phyloP scores from a whole-genome alignment of 495 filamentous ascomycete species.

The Delitschia confertaspora region DNA sequence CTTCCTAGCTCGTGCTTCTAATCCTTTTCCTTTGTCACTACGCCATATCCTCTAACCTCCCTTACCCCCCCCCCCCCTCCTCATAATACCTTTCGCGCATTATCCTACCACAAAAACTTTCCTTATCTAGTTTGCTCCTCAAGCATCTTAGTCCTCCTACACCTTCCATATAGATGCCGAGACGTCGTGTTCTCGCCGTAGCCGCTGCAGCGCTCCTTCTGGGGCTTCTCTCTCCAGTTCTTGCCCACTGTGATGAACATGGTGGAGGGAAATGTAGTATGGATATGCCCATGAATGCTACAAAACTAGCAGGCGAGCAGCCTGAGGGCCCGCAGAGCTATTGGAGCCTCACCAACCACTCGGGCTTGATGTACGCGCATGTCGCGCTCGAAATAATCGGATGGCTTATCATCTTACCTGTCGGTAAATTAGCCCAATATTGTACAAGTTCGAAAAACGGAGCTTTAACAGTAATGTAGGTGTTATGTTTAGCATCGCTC shows the following conservation, averaged over 20 bases:
- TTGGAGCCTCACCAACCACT: constrained; percentile 61
- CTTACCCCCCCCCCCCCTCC: too few relatives aligned
- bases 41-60: too few relatives aligned
- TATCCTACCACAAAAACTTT: constrained; percentile 1
- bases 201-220: constrained; percentile 33
- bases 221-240: constrained; percentile 30
- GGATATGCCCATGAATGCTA: constrained; percentile 14
- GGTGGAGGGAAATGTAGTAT: constrained; percentile 2
- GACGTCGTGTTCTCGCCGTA: constrained; percentile 13
- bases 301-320: constrained; percentile 2
- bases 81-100: too few relatives aligned
- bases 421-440: constrained; percentile 48
- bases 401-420: constrained; percentile 79
- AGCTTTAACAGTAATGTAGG: constrained; percentile 40
- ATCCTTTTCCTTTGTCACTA: neutral
- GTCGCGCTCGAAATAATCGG: constrained; percentile 68
- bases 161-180: constrained; percentile 21
- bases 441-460: neutral
- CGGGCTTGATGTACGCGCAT: constrained; percentile 62
- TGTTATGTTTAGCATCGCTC: constrained; percentile 75
- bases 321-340: constrained; percentile 47
- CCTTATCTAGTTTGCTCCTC: too few relatives aligned
- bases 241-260: constrained; percentile 30
- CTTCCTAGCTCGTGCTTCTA: neutral
- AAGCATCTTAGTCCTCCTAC: too few relatives aligned